phyloP scores from a whole-genome alignment of 495 filamentous ascomycete species.

The Penicillium coprophilum region DNA sequence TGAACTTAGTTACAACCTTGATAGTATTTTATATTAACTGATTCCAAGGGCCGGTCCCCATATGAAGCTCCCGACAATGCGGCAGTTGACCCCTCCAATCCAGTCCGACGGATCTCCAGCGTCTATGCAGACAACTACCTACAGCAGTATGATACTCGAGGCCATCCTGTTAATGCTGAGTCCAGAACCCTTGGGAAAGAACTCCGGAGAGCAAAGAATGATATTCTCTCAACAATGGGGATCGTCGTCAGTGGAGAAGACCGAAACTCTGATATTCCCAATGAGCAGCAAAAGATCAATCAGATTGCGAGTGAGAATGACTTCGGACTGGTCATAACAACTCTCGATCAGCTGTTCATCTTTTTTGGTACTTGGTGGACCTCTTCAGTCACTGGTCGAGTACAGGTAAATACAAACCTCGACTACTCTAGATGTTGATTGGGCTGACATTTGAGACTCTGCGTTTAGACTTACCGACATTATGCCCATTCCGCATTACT shows the following conservation, averaged over 20 bases:
- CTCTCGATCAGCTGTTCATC: conserved; percentile 41
- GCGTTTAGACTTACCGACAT: conserved; percentile 43
- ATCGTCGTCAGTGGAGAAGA: conserved; percentile 50
- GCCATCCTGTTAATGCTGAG: conserved; percentile 63
- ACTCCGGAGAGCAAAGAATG: conserved; percentile 55
- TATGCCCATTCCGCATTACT: conserved; percentile 44
- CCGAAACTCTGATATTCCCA: conserved; percentile 30
- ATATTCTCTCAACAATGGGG: conserved; percentile 57
- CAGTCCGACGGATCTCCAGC: conserved; percentile 34
- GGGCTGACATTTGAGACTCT: conserved; percentile 8
- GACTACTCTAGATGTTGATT: neutral
- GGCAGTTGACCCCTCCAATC: conserved; percentile 17
- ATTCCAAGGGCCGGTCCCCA: conserved; percentile 65
- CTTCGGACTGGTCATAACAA: conserved; percentile 49
- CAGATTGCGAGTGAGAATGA: conserved; percentile 50
- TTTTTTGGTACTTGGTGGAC: conserved; percentile 48
- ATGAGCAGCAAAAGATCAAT: conserved; percentile 45
- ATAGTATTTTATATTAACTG: conserved; percentile 22
- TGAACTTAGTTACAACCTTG: neutral
- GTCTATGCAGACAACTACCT: conserved; percentile 48
- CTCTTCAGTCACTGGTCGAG: conserved; percentile 41
- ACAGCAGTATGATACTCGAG: conserved; percentile 70
- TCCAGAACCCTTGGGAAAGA: conserved; percentile 45
- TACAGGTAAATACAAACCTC: conserved; percentile 42
- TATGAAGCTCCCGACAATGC: conserved; percentile 59